These are phyloP conservation scores for Arthrobotrys pseudoclavata DNA, from an alignment of 2,329 filamentous ascomycete genomes.

Conservation along the genomic window DNA sequence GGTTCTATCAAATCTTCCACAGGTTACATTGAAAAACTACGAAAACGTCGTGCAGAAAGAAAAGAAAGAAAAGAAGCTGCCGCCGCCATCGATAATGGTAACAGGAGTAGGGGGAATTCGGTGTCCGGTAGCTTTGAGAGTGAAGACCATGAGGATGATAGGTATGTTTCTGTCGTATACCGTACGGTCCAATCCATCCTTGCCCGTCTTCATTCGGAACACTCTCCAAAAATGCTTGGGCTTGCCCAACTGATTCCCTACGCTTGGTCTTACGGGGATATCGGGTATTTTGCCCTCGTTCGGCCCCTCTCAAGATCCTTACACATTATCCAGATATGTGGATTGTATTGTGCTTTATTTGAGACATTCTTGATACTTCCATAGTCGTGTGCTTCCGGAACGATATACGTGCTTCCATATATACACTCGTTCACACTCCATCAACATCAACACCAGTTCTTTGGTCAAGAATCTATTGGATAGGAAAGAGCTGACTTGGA, in stretches of 20 bases:
- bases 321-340: background rate
- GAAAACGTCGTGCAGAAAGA: conserved; percentile 47
- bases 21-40: conserved; percentile 53
- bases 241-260: conserved; percentile 38
- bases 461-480: background rate
- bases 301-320: conserved; percentile 20
- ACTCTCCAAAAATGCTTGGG: conserved; percentile 27
- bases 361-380: conserved; percentile 15
- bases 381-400: conserved; percentile 11
- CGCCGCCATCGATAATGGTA: conserved; percentile 7
- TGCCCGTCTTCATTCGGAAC: conserved; percentile 34
- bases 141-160: conserved; percentile 52
- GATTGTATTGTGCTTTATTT: background rate
- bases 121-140: conserved; percentile 44
- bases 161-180: conserved; percentile 40
- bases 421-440: background rate
- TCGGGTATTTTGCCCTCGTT: conserved; percentile 33
- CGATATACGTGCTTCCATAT: conserved; percentile 21
- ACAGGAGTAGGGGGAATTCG: conserved; percentile 37
- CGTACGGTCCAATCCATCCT: conserved; percentile 9
- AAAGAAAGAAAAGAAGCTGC: conserved; percentile 52
- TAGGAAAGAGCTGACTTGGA: background rate
- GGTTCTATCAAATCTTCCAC: conserved; percentile 36
- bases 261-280: conserved; percentile 19
- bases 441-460: conserved; percentile 1